Base-by-base conservation (phyloP, 1,139 yeast genomes). In the Yamadazyma dushanensis region DNA sequence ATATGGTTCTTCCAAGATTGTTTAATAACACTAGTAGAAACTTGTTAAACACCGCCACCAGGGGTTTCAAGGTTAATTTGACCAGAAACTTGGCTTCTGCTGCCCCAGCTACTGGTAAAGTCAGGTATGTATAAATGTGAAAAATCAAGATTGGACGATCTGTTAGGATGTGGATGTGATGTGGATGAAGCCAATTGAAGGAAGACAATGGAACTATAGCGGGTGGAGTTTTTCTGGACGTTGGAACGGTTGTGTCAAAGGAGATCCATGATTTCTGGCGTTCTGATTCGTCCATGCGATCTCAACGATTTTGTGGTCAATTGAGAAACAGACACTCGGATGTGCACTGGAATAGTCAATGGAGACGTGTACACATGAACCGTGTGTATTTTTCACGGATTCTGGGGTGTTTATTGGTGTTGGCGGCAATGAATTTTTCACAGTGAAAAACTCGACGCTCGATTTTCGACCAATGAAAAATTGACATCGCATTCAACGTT, bases 31-130 rank as follows among this genome's bases (percentile, higher is more conserved):
- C 50, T 40, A 80, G 95, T 60, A 89, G 90, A 76, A 78, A 85
- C 68, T 95, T 96, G 62, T 79, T 83, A 72, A 80, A 81, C 70
- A 92, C 92, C 60, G 94, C 92, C 60, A 84, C 81, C 78, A 87
- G 89, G 66, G 38, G 48, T 34, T 37, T 76, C 62, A 71, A 78
- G 68, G 42, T 75, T 61, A 71, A 80, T 69, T 79, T 82, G 69
- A 68, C 73, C 70, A 87, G 95, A 75, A 80, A 87, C 65, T 73
- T 85, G 72, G 96, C 96, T 57, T 76, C 95, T 58, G 88, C 90
- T 64, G 85, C 90, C 52, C 80, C 87, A 58, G 72, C 80, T 53
- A 70, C 73, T 63, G 97, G 97, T 79, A 82, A 86, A 70, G 89
- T 89, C 63, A 86, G 89, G 94, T 84, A 82, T 66, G 94, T 83